Evolutionary conservation across 257 asterid genomes (phyloP).

Genomic region (Oldenlandia corymbosa): DNA sequence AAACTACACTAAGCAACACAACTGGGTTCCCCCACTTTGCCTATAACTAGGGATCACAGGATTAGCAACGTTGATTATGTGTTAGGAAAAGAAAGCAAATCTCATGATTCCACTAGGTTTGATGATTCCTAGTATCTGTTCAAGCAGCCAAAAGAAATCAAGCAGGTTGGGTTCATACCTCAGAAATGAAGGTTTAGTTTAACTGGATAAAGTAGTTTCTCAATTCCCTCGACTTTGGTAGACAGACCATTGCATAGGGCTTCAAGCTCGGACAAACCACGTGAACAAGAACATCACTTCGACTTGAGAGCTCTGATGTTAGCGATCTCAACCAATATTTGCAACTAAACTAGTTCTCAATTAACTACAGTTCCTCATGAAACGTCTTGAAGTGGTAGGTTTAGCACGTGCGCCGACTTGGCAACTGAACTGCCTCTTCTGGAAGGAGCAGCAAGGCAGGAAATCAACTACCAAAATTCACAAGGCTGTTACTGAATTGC

Average conservation of each 20-base stretch:
- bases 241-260: slow-evolving; percentile 4
- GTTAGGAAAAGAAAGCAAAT: slow-evolving; percentile 10
- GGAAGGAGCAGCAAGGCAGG: slow-evolving; percentile 22
- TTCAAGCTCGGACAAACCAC: slow-evolving; percentile 8
- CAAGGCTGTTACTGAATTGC: not conserved
- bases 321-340: slow-evolving; percentile 10
- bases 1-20: slow-evolving; percentile 8
- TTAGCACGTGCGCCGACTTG: slow-evolving; percentile 81
- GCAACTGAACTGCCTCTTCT: slow-evolving; percentile 93
- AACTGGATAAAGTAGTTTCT: slow-evolving; percentile 16
- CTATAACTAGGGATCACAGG: slow-evolving; percentile 16
- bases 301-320: slow-evolving; percentile 6
- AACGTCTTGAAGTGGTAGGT: slow-evolving; percentile 74
- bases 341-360: slow-evolving; percentile 9
- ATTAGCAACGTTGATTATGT: slow-evolving; percentile 3
- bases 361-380: slow-evolving; percentile 37
- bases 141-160: slow-evolving; percentile 4
- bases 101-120: slow-evolving; percentile 16
- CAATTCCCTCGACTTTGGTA: slow-evolving; percentile 13
- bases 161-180: not conserved
- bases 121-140: slow-evolving; percentile 5
- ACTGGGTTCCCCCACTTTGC: not conserved
- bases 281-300: not conserved
- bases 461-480: not conserved
- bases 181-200: slow-evolving; percentile 3